Evolutionary conservation across 1,139 yeast genomes (phyloP).

Genomic region (Debaryomycetaceae sp.): DNA sequence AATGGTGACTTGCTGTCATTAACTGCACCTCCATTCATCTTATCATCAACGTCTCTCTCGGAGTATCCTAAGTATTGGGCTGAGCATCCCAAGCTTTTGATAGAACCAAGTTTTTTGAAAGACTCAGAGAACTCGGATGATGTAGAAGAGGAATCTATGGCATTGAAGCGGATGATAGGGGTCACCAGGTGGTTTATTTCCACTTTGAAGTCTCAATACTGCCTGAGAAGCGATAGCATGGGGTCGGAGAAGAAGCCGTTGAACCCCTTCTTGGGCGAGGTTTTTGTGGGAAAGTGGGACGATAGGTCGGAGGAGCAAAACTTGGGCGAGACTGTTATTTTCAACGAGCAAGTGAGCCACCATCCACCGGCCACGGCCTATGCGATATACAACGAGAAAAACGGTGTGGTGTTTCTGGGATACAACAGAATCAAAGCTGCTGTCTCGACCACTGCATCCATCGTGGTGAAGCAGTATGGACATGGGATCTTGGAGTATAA

Average conservation of each 20-base stretch:
- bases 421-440: conserved; percentile 87
- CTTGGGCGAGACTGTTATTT: conserved; percentile 68
- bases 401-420: conserved; percentile 73
- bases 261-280: conserved; percentile 91
- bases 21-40: conserved; percentile 97
- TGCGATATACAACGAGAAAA: conserved; percentile 67
- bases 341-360: conserved; percentile 91
- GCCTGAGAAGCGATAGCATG: conserved; percentile 84
- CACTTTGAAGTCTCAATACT: conserved; percentile 87
- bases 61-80: conserved; percentile 95
- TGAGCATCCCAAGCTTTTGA: conserved; percentile 79
- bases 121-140: conserved; percentile 33
- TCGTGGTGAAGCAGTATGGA: conserved; percentile 87
- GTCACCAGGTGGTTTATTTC: conserved; percentile 91
- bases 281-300: conserved; percentile 85
- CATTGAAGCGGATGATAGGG: conserved; percentile 63
- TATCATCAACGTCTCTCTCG: conserved; percentile 82
- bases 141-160: conserved; percentile 48
- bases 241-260: conserved; percentile 95
- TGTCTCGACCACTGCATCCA: conserved; percentile 68
- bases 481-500: conserved; percentile 73
- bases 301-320: conserved; percentile 41
- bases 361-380: conserved; percentile 96
- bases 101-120: conserved; percentile 59
- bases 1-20: conserved; percentile 91